Conservation (phyloP, 495 filamentous ascomycete species). For the Talaromyces thailandensis region DNA sequence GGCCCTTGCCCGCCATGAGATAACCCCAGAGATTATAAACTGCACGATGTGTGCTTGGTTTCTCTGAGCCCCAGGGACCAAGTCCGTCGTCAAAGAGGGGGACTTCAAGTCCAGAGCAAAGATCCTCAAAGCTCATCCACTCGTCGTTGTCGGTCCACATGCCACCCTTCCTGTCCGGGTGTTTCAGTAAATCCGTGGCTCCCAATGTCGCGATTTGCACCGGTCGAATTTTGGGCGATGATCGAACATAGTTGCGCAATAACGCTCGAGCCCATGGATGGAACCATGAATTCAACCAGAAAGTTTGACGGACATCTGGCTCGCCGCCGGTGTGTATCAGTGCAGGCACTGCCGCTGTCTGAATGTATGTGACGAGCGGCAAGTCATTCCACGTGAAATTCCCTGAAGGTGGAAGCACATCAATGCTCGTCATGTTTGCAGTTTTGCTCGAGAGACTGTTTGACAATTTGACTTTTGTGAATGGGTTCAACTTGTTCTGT, state of each 20-base stretch:
- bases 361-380: conserved; percentile 45
- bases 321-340: conserved; percentile 43
- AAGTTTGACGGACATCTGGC: conserved; percentile 26
- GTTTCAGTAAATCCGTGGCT: conserved; percentile 45
- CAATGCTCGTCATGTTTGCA: conserved; percentile 31
- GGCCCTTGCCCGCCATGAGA: conserved; percentile 30
- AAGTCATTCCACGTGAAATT: conserved; percentile 39
- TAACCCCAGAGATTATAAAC: conserved; percentile 36
- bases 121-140: conserved; percentile 46
- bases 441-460: conserved; percentile 25
- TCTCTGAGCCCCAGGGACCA: conserved; percentile 46
- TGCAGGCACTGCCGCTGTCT: conserved; percentile 38
- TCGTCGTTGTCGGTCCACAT: conserved; percentile 47
- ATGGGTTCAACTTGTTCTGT: conserved; percentile 26
- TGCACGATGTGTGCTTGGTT: conserved; percentile 53
- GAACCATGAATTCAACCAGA: conserved; percentile 53
- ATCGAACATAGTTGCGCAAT: conserved; percentile 40
- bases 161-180: conserved; percentile 47
- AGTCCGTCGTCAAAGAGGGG: conserved; percentile 40
- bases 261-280: conserved; percentile 42
- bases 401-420: conserved; percentile 27
- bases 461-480: conserved; percentile 24
- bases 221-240: conserved; percentile 27
- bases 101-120: conserved; percentile 42
- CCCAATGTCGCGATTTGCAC: conserved; percentile 37